Evolutionary conservation across 257 asterid species (phyloP).

Genomic region (Asclepias syriaca): DNA sequence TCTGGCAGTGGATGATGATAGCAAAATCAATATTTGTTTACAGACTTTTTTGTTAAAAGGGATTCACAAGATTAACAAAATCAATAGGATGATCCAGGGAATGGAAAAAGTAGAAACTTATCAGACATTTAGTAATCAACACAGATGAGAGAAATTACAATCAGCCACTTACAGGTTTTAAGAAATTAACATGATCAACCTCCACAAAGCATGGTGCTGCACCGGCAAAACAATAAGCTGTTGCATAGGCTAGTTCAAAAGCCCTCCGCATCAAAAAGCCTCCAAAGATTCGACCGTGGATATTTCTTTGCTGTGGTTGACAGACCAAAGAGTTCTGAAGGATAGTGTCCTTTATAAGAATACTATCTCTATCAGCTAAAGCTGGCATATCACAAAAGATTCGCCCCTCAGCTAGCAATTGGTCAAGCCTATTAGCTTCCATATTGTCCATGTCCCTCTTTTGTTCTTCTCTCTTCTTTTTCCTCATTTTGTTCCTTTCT

Average conservation of each 20-base stretch:
- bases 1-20: not conserved
- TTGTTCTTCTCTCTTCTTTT: constrained; percentile 46
- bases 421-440: constrained; percentile 45
- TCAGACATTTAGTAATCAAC: not conserved
- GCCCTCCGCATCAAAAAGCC: constrained; percentile 94
- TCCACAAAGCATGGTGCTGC: constrained; percentile 71
- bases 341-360: constrained; percentile 70
- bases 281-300: constrained; percentile 90
- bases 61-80: not conserved
- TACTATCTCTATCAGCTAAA: constrained; percentile 81
- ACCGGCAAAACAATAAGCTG: constrained; percentile 85
- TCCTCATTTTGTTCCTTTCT: constrained; percentile 71
- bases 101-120: too few relatives aligned
- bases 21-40: too few relatives aligned
- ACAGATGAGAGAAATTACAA: not conserved
- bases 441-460: constrained; percentile 44
- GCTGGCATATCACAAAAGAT: constrained; percentile 91
- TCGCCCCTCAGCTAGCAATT: constrained; percentile 69
- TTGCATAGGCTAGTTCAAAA: constrained; percentile 74
- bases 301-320: constrained; percentile 93
- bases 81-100: not conserved
- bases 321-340: constrained; percentile 87
- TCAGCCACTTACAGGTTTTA: constrained; percentile 68
- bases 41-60: not conserved
- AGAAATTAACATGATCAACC: constrained; percentile 90